Conservation (phyloP, 257 asterid genomes). For the Solanum chiquidenum region DNA sequence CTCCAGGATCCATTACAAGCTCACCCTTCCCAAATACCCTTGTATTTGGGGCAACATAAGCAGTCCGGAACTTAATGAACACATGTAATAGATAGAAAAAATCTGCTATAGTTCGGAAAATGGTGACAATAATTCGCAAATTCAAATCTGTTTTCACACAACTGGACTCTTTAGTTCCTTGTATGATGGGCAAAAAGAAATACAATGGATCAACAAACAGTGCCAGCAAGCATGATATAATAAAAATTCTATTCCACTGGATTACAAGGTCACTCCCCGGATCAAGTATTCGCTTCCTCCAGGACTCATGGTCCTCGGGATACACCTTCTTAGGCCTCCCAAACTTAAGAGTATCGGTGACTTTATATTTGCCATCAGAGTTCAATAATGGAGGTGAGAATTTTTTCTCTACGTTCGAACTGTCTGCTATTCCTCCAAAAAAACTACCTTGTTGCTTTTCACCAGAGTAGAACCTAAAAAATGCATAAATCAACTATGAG, state of each 20-base stretch:
- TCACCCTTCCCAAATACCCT: slow-evolving; percentile 97
- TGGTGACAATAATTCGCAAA: slow-evolving; percentile 67
- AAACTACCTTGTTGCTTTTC: slow-evolving; percentile 45
- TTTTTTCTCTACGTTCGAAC: slow-evolving; percentile 30
- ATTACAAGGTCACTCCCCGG: slow-evolving; percentile 88
- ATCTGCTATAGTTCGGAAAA: slow-evolving; percentile 82
- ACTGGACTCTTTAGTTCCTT: slow-evolving; percentile 47
- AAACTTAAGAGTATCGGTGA: slow-evolving; percentile 31
- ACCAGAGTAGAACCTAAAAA: slow-evolving; percentile 63
- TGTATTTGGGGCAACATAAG: slow-evolving; percentile 86
- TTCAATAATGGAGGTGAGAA: slow-evolving; percentile 22
- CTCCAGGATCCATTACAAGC: slow-evolving; percentile 90
- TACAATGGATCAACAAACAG: slow-evolving; percentile 80
- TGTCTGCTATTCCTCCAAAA: slow-evolving; percentile 41
- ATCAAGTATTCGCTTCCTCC: slow-evolving; percentile 68
- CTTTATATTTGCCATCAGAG: slow-evolving; percentile 36
- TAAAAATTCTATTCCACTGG: slow-evolving; percentile 83
- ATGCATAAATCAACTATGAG: slow-evolving; percentile 12
- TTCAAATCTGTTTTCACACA: slow-evolving; percentile 69
- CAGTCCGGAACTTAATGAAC: slow-evolving; percentile 78
- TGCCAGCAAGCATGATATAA: slow-evolving; percentile 76
- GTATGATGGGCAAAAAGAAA: slow-evolving; percentile 71
- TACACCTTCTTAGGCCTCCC: slow-evolving; percentile 55
- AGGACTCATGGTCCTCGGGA: slow-evolving; percentile 40
- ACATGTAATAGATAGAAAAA: slow-evolving; percentile 77